Evolutionary conservation across 768 basidiomycete genomes (phyloP).

Genomic region (Hortiboletus campestris): DNA sequence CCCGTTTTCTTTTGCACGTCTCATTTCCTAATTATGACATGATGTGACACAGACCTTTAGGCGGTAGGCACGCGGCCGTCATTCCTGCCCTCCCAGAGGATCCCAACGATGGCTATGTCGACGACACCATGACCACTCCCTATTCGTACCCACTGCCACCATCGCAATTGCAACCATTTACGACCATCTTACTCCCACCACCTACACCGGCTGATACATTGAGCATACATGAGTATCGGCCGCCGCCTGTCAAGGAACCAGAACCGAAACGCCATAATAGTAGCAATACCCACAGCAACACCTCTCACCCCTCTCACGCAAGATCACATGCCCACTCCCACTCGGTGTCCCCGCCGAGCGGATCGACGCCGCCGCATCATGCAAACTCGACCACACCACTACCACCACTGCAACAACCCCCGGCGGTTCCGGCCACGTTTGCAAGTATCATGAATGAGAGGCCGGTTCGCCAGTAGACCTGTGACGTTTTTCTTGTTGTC

Average conservation of each 20-base stretch:
- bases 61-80: slow-evolving; percentile 80
- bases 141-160: slow-evolving; percentile 22
- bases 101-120: slow-evolving; percentile 21
- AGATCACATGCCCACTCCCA: slow-evolving; percentile 15
- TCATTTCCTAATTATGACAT: slow-evolving; percentile 32
- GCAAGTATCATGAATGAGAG: slow-evolving; percentile 62
- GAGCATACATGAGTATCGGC: slow-evolving; percentile 34
- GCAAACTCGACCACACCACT: slow-evolving; percentile 7
- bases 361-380: slow-evolving; percentile 19
- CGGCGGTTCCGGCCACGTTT: slow-evolving; percentile 51
- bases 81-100: slow-evolving; percentile 80
- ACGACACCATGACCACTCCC: slow-evolving; percentile 19
- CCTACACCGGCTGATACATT: slow-evolving; percentile 27
- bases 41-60: slow-evolving; percentile 56
- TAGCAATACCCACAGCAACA: background rate
- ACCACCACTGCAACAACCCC: slow-evolving; percentile 20
- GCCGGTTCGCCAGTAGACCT: slow-evolving; percentile 14
- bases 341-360: slow-evolving; percentile 27
- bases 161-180: slow-evolving; percentile 25
- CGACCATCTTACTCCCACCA: slow-evolving; percentile 33
- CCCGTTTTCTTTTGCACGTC: slow-evolving; percentile 20
- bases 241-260: slow-evolving; percentile 21
- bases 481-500: background rate
- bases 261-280: slow-evolving; percentile 21
- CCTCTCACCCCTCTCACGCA: slow-evolving; percentile 9